Base-by-base conservation (phyloP, 208 protist genomes). In the Crithidia mellificae region DNA sequence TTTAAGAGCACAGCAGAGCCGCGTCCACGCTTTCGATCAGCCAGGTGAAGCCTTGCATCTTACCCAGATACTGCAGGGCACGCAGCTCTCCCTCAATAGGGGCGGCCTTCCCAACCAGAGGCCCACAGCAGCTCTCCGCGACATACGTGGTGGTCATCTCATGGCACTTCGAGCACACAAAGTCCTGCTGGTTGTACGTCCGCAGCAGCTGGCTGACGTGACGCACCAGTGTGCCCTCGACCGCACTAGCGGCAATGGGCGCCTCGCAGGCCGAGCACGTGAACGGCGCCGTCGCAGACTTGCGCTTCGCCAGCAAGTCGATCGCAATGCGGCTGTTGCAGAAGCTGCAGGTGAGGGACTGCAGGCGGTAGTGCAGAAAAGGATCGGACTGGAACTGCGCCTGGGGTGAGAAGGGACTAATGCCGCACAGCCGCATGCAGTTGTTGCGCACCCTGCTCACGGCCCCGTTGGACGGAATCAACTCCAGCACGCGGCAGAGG, bases 321-420 rank as follows among this genome's bases (percentile, higher is more conserved):
- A 96, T 55, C 25, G 73, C 62, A 15, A 90, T 71, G 43, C 52
- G 55, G 2, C 72, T 63, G 71, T 92, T 95, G 69, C 92, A 96
- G 77, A 91, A 94, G 46, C 81, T 82, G 62, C 92, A 96, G 9
- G 75, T 80, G 36, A 92, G 63, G 46, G 59, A 58, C 46, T 84
- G 63, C 27, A 83, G 50, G 12, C 80, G 77, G 39, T 64, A 78
- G 30, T 63, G 36, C 24, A 69, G 41, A 41, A 92, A 71, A 14
- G 80, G 74, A 53, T 88, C 82, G 2, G 46, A 0, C 41, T 77
- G 50, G 47, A 72, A 70, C 58, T 84, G 75, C 17, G 87, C 88
- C 11, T 84, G 64, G 17, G 84, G 77, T 22, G 92, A 87, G 68
- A 96, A 96, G 22, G 92, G 92, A 71, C 89, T 92, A 36, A 96